Percentiles rank a stretch among this genome's conserved stretches.
phyloP scores from a whole-genome alignment of 352 stramenopile genomes.

The Aphanomyces euteiches region DNA sequence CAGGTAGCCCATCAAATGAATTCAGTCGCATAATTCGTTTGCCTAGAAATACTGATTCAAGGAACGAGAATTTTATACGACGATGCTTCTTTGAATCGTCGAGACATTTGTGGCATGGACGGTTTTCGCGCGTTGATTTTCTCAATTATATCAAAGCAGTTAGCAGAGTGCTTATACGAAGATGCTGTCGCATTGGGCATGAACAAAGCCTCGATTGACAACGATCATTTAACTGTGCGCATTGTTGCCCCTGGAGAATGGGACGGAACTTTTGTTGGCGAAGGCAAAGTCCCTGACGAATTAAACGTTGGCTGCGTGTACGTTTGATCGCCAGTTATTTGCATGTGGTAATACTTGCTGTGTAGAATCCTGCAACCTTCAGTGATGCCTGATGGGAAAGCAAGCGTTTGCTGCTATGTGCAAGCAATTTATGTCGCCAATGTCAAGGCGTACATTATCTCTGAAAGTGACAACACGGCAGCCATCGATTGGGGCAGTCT shows the following conservation, averaged over 20 bases:
- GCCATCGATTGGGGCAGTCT: slow-evolving; percentile 79
- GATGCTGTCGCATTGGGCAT: slow-evolving; percentile 69
- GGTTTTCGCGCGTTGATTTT: slow-evolving; percentile 68
- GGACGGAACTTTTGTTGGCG: slow-evolving; percentile 79
- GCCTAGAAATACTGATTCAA: slow-evolving; percentile 64
- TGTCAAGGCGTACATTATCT: slow-evolving; percentile 33
- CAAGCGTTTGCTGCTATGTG: slow-evolving; percentile 70
- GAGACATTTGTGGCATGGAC: slow-evolving; percentile 56
- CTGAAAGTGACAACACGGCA: slow-evolving; percentile 42
- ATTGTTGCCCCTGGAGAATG: slow-evolving; percentile 73
- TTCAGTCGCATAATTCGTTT: not conserved
- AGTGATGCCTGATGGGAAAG: slow-evolving; percentile 46
- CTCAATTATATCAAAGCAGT: slow-evolving; percentile 68
- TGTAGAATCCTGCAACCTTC: slow-evolving; percentile 72
- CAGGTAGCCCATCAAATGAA: slow-evolving; percentile 36
- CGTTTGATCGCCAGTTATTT: not conserved
- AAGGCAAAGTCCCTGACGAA: slow-evolving; percentile 75
- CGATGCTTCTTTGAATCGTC: slow-evolving; percentile 50
- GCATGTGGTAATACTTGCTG: too few relatives aligned
- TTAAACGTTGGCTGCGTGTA: slow-evolving; percentile 38
- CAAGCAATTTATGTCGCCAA: slow-evolving; percentile 51
- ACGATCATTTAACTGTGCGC: slow-evolving; percentile 69
- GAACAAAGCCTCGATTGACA: slow-evolving; percentile 72
- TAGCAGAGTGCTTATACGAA: slow-evolving; percentile 59
- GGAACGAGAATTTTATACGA: slow-evolving; percentile 74